These are phyloP conservation scores for Solanum bulbocastanum DNA, from an alignment of 257 asterid genomes.

Conservation along the genomic window DNA sequence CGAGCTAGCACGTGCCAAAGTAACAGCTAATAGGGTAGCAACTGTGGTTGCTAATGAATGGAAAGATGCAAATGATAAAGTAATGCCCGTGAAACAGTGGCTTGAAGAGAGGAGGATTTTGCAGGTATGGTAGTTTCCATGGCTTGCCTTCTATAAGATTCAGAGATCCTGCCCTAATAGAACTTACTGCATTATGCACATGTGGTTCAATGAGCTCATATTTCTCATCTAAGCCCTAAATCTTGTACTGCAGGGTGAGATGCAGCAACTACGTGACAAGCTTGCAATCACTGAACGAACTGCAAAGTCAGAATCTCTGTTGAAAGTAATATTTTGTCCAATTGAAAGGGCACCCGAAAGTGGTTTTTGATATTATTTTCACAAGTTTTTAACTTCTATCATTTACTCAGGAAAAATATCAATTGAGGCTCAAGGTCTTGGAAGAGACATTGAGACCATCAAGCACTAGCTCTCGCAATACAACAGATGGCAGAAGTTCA, in stretches of 20 bases:
- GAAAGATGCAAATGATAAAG: constrained; percentile 97
- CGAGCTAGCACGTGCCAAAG: constrained; percentile 18
- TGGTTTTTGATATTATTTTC: not conserved
- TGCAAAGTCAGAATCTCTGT: constrained; percentile 77
- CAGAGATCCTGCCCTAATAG: not conserved
- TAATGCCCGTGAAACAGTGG: constrained; percentile 98
- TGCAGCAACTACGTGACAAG: constrained; percentile 90
- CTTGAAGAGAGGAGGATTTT: constrained; percentile 86
- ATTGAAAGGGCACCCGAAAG: not conserved
- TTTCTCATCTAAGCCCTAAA: not conserved
- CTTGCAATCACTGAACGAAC: constrained; percentile 78
- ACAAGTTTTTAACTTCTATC: not conserved
- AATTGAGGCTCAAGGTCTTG: constrained; percentile 64
- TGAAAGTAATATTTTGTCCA: constrained; percentile 44
- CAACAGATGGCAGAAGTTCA: constrained; percentile 58
- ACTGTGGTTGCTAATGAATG: constrained; percentile 97
- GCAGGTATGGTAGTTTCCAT: constrained; percentile 42
- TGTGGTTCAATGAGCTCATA: not conserved
- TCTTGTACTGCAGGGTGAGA: constrained; percentile 59
- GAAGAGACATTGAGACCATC: constrained; percentile 88
- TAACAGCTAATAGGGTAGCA: constrained; percentile 32
- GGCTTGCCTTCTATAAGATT: not conserved
- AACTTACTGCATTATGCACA: not conserved
- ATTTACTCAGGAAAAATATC: constrained; percentile 67
- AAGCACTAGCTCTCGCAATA: constrained; percentile 40